Conservation (phyloP, 2,329 filamentous ascomycete genomes). For the Coleophoma eucalyptorum region DNA sequence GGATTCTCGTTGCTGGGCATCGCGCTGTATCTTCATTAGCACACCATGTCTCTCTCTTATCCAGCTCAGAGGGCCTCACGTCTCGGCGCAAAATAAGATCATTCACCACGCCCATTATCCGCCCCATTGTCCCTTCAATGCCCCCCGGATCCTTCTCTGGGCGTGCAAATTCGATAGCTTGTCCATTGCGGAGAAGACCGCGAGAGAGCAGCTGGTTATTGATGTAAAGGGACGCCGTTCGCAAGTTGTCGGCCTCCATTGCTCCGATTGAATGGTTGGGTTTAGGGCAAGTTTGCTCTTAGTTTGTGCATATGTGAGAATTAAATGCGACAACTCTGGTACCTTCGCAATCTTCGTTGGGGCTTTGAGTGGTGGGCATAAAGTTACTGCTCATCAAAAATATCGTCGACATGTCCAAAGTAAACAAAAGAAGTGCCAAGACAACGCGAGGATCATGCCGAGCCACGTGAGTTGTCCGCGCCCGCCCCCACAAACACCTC, state of each 20-base stretch:
- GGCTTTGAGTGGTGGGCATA: too few relatives aligned
- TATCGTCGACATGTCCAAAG: too few relatives aligned
- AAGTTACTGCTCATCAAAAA: too few relatives aligned
- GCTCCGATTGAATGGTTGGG: neutral
- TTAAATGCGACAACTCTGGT: too few relatives aligned
- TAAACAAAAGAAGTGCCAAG: too few relatives aligned
- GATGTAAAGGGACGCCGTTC: conserved; percentile 67
- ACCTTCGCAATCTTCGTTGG: too few relatives aligned
- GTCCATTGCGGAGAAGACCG: conserved; percentile 63
- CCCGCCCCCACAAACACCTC: too few relatives aligned
- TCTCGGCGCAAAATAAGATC: conserved; percentile 89
- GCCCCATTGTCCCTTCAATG: conserved; percentile 69
- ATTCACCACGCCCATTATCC: conserved; percentile 89
- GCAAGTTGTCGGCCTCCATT: conserved; percentile 49
- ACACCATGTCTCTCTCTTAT: neutral
- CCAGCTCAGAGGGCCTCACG: conserved; percentile 45
- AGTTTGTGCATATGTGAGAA: too few relatives aligned
- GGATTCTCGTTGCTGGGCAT: conserved; percentile 83
- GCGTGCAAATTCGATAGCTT: conserved; percentile 77
- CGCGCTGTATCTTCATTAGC: conserved; percentile 53
- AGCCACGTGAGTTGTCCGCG: too few relatives aligned
- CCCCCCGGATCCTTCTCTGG: conserved; percentile 61
- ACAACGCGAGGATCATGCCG: too few relatives aligned
- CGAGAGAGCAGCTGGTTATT: conserved; percentile 68
- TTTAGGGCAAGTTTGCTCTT: neutral